Evolutionary conservation across 1,284 basidiomycete genomes (phyloP).

Genomic region (Cutaneotrichosporon arboriforme): DNA sequence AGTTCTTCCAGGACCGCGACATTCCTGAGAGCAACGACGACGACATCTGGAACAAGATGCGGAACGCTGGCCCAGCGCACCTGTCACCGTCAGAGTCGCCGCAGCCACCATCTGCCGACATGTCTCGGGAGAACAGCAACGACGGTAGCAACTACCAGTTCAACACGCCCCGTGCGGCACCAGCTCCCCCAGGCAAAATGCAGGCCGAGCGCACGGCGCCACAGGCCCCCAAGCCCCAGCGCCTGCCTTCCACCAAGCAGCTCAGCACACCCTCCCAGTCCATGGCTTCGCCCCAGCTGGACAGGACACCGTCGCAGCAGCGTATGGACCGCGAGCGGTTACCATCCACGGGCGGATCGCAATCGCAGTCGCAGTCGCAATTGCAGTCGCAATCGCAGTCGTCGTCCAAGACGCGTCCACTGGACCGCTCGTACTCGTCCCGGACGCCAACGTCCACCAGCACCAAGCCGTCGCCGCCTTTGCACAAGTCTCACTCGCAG

Average conservation of each 20-base stretch:
- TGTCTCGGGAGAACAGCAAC: constrained; percentile 42
- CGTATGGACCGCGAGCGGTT: neutral
- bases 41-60: constrained; percentile 75
- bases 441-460: constrained; percentile 28
- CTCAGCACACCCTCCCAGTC: neutral
- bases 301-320: neutral
- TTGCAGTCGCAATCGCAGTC: no score
- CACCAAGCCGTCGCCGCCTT: constrained; percentile 22
- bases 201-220: constrained; percentile 18
- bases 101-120: constrained; percentile 26
- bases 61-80: constrained; percentile 36
- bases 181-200: constrained; percentile 10
- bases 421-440: constrained; percentile 51
- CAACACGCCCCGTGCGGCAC: constrained; percentile 16
- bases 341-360: neutral
- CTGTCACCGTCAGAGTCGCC: constrained; percentile 18
- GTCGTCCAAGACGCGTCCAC: constrained; percentile 26
- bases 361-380: constrained; percentile 13
- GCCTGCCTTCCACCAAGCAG: constrained; percentile 12
- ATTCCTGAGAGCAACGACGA: constrained; percentile 46
- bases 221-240: neutral
- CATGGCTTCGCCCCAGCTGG: neutral
- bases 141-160: constrained; percentile 19
- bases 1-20: constrained; percentile 61
- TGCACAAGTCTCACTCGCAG: constrained; percentile 40